Percentiles rank a stretch among this genome's conserved stretches.
Evolutionary conservation across 371 early-diverging fungal species (phyloP).

Genomic region (Syncephalis plumigaleata): DNA sequence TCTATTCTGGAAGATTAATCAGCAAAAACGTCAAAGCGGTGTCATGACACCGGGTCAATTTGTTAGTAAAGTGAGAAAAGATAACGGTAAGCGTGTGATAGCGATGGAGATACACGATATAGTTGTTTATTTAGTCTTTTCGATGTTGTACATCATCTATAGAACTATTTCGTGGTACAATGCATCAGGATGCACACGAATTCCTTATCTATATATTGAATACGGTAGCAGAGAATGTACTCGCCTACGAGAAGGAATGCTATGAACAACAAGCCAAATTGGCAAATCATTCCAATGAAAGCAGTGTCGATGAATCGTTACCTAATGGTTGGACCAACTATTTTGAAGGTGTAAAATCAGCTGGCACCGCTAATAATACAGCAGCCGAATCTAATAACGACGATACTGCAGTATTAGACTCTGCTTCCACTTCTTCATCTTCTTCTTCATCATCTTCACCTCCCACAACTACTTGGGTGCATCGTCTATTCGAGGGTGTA

Average conservation of each 20-base stretch:
- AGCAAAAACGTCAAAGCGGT: slow-evolving; percentile 68
- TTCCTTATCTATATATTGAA: slow-evolving; percentile 87
- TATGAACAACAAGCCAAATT: slow-evolving; percentile 10
- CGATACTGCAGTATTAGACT: too few relatives aligned
- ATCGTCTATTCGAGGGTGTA: slow-evolving; percentile 85
- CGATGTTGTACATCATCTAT: slow-evolving; percentile 3
- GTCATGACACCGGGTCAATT: slow-evolving; percentile 77
- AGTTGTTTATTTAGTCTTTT: background rate
- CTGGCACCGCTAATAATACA: background rate
- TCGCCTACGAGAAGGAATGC: slow-evolving; percentile 29
- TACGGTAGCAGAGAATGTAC: slow-evolving; percentile 75
- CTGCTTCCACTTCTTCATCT: too few relatives aligned
- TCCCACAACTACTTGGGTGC: slow-evolving; percentile 59
- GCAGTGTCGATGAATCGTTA: background rate
- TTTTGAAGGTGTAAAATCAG: too few relatives aligned
- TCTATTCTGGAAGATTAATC: slow-evolving; percentile 67
- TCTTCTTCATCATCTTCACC: too few relatives aligned
- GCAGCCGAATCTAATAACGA: too few relatives aligned
- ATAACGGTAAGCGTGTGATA: slow-evolving; percentile 78
- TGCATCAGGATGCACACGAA: slow-evolving; percentile 97
- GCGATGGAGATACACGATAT: too few relatives aligned
- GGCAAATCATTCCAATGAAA: slow-evolving; percentile 1
- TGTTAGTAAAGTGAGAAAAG: slow-evolving; percentile 67
- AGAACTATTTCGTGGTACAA: slow-evolving; percentile 81
- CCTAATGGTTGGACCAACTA: too few relatives aligned